Base-by-base conservation (phyloP, 2,329 filamentous ascomycete genomes). In the Thelonectria olida region DNA sequence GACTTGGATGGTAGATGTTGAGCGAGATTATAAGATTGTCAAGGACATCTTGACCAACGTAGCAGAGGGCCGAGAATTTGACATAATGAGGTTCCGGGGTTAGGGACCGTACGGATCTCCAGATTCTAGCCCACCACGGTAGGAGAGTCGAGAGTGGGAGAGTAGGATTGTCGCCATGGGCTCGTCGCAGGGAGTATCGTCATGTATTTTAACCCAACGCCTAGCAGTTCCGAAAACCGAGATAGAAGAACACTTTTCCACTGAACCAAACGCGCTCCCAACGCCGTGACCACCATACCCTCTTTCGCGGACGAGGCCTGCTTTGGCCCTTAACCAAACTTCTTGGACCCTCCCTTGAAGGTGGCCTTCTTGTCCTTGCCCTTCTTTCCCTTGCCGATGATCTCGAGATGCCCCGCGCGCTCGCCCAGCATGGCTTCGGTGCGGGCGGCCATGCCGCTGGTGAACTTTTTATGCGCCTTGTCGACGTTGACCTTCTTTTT, bases 1-100 rank as follows among this genome's bases (percentile, higher is more conserved):
- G 38, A 97, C 92, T 72, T 97, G 93, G 92, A 87, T 86, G 75
- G 90, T 92, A 2, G 84, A 94, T 71, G 82, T 89, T 0, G 82
- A 88, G 48, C 82, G 84, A 61, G 93, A 97, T 73, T 78, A 90
- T 61, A 78, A 77, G 19, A 74, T 92, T n/a, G 85, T 96, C 15
- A 84, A 80, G 62, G 78, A 82, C 5, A 88, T 94, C 3, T 75
- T 97, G 68, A 78, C 80, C 22, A 72, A 76, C 53, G 81, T 89
- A 52, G 80, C 79, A 5, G 67, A 75, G 47, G 73, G 70, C 1
- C 66, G 66, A 9, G 57, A 68, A 34, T 75, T 76, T 58, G 69
- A 74, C 13, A 68, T 74, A 2, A 50, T 62, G 25, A 62, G 64
- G 2, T 59, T 41, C 8, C 62, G 42, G 57, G 50, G 44, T 7